Conservation (phyloP, 306 rosid species). For the Carpinus viminea region DNA sequence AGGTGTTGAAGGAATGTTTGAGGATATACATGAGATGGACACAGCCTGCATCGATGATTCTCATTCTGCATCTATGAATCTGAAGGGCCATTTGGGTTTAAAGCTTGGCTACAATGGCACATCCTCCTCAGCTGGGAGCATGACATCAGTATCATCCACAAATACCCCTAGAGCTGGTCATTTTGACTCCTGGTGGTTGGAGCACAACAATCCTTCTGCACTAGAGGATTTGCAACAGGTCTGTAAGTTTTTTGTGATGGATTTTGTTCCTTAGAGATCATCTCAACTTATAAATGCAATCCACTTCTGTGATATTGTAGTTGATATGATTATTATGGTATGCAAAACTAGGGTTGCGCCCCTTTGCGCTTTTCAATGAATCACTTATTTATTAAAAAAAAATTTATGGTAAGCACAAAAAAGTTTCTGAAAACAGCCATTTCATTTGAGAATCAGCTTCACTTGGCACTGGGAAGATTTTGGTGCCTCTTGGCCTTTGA, state of each 20-base stretch:
- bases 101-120: conserved; percentile 5
- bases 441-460: neutral
- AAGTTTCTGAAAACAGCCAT: neutral
- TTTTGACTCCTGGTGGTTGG: conserved; percentile 19
- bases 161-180: conserved; percentile 18
- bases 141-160: conserved; percentile 10
- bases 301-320: neutral
- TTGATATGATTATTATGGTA: neutral
- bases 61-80: conserved; percentile 7
- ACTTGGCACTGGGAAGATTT: neutral
- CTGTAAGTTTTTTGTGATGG: neutral
- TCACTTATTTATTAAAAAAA: too few species aligned
- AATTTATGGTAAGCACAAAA: neutral
- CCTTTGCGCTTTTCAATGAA: too few species aligned
- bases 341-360: neutral
- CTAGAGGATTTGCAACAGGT: conserved; percentile 8
- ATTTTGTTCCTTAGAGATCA: neutral
- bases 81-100: conserved; percentile 11
- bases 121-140: conserved; percentile 13
- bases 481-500: neutral
- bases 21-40: conserved; percentile 19
- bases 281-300: neutral
- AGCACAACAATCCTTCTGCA: conserved; percentile 8
- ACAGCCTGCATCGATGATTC: conserved; percentile 12
- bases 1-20: conserved; percentile 21